Evolutionary conservation across 441 rosid genomes (phyloP), one percentile per base, ranked within the genome.

Genomic region (Corymbia citriodora): DNA sequence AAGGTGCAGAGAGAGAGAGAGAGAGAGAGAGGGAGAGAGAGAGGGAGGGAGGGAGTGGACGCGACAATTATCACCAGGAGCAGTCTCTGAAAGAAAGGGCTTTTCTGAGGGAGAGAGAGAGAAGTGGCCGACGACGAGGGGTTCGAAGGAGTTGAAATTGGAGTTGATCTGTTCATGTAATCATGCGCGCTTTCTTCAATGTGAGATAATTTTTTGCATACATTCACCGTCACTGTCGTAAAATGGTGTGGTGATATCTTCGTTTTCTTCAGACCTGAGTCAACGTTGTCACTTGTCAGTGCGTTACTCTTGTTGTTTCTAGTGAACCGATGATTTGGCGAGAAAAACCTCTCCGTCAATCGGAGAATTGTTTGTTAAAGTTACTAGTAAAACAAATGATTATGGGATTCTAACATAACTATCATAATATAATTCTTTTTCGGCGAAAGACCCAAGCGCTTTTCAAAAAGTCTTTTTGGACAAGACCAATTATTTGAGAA

Each of bases 261-360:
- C 81, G 81, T 70, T 70, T 9, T 33, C 81, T 33, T 70, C 48
- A 18, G 81, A 33, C 81, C 81, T 5, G 48, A 33, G 48, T 33
- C 82, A 36, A 36, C 0, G 15, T 72, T 72, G 49, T 33, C 48
- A 3, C 40, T 40, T 40, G 0, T 25, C 0, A 0, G 18, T 72
- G 40, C 40, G 40, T 72, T 36, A 0, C 12, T 61, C 68, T 27
- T 27, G 8, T 7, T 27, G 6, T 25, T 12, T 1, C 1, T 31
- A 7, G 31, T 1, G 31, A 61, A 0, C 1, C 40, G 31, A 61
- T 61, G 31, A 27, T 61, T 6, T 61, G 31, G 17, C 33, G 16
- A 27, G 33, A 27, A 55, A 0, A 12, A 61, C 29, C 33, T 40
- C 40, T 40, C 33, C 6, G 31, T 63, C 68, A 2, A 7, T 63